phyloP scores from a whole-genome alignment of 306 rosid genomes.

The Acacia crassicarpa region DNA sequence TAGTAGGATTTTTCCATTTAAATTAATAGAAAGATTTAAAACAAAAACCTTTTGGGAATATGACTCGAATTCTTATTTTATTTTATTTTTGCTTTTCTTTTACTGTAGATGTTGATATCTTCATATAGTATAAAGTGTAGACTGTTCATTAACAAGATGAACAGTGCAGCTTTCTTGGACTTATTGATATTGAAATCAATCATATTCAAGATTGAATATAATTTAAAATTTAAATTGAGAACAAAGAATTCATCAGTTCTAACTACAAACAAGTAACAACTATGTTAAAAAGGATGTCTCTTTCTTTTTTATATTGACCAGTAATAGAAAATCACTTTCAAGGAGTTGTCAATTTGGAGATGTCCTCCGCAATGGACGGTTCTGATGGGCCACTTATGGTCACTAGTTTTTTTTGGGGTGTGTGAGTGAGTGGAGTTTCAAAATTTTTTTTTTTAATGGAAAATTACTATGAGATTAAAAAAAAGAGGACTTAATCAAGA shows the following conservation, averaged over 20 bases:
- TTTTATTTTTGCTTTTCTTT: neutral
- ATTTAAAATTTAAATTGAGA: neutral
- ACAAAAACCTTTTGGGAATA: no score
- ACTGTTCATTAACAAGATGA: neutral
- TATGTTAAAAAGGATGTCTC: neutral
- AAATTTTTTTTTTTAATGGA: no score
- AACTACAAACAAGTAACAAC: neutral
- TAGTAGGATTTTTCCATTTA: no score
- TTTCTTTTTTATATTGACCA: neutral
- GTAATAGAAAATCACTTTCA: neutral
- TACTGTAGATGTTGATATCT: no score
- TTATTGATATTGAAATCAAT: neutral
- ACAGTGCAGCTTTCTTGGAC: neutral
- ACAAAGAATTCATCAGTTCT: neutral
- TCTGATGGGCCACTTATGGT: constrained; percentile 11
- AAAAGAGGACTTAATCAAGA: no score
- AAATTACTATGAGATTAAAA: no score
- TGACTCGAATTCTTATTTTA: no score
- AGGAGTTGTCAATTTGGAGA: constrained; percentile 19
- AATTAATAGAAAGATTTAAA: no score
- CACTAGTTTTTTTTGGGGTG: no score
- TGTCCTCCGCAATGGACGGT: constrained; percentile 51
- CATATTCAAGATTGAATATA: neutral
- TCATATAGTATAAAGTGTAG: neutral
- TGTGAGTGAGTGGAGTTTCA: no score